Base-by-base conservation (phyloP, 768 basidiomycete genomes). In the Leccinum disarticulatum region DNA sequence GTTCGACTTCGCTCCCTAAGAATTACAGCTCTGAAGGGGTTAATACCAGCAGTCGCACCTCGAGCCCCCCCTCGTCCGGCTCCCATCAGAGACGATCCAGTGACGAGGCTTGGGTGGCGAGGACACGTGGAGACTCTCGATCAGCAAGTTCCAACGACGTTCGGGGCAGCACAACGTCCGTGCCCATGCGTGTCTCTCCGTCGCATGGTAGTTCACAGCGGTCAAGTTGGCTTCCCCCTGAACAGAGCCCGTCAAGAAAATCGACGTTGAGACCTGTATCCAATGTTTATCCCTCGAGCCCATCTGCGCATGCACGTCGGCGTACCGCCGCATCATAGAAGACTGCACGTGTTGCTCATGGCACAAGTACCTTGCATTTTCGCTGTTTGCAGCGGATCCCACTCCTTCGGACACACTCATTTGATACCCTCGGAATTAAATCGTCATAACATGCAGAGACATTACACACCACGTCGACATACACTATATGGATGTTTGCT, bases 21-120 rank as follows among this genome's bases (percentile, higher is more conserved):
- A 69, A 66, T 46, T 55, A 69, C 49, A 75, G 74, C 30, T 62
- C 64, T 36, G 73, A 74, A 27, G 54, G 62, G 10, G 46, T 64
- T 11, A 55, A 58, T 35, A 54, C 63, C n/a, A 53, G 51, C 38
- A 64, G 68, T 52, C 66, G 64, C 22, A 57, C 51, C 19, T 60
- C 69, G 30, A 66, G 66, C 14, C 56, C 65, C 6, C 61, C 60
- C 54, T 65, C 69, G 3, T 62, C 56, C 46, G 60, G 60, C 25
- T 64, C 61, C 14, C 71, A 74, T 46, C 66, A 70, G 35, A 73
- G 73, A 46, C 71, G 57, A 33, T 68, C 74, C 35, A 74, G 70
- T 51, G 74, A 73, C 53, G 73, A 74, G n/a, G 60, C 64, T 55
- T 63, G 54, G n/a, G 52, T 56, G 57, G 54, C 50, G 27, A 73